Evolutionary conservation across 495 filamentous ascomycete genomes (phyloP).

Genomic region (Aspergillus asperescens): DNA sequence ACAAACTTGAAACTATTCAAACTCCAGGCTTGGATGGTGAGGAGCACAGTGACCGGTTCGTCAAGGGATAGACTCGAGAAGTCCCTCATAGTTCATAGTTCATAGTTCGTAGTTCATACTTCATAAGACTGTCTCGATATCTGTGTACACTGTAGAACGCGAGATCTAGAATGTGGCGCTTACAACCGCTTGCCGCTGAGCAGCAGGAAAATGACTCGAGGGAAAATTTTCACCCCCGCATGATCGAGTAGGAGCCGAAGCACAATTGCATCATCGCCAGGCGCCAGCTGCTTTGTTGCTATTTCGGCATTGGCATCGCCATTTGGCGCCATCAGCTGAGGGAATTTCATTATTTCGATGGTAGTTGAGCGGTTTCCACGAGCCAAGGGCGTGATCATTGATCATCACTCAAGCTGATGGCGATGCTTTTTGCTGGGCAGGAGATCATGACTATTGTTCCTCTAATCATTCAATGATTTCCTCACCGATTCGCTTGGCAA

Average conservation of each 20-base stretch:
- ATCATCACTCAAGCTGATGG: no score
- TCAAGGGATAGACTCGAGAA: background rate
- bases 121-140: no score
- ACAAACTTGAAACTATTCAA: no score
- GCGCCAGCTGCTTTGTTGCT: no score
- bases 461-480: conserved; percentile 4
- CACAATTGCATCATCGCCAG: conserved; percentile 21
- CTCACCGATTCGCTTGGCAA: conserved; percentile 16
- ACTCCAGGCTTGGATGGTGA: background rate
- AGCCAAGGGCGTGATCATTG: background rate
- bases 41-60: no score
- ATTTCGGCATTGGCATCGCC: background rate
- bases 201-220: conserved; percentile 3
- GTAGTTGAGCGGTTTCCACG: conserved; percentile 2
- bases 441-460: conserved; percentile 9
- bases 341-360: background rate
- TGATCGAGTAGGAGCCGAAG: background rate
- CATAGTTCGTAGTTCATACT: no score
- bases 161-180: conserved; percentile 5
- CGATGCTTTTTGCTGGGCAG: background rate
- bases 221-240: conserved; percentile 6
- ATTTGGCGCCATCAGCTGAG: conserved; percentile 12
- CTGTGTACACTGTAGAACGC: no score
- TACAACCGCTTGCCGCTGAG: background rate
- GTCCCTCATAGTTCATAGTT: no score